Base-by-base conservation (phyloP, 495 filamentous ascomycete genomes). In the Hypoxylon fuscum region DNA sequence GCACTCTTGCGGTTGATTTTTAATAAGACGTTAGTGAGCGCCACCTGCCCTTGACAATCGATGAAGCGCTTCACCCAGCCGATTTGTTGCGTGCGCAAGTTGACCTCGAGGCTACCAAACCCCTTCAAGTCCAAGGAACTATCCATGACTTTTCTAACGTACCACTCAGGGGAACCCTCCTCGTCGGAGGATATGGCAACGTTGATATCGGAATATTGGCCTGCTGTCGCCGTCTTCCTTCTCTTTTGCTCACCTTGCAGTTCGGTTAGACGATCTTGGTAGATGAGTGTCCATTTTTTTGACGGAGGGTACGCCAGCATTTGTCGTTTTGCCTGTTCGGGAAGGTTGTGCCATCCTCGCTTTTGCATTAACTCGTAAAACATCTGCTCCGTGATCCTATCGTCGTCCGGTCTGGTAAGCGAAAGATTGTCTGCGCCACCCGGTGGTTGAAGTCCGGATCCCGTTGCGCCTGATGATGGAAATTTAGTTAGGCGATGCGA, bases 101-200 rank as follows among this genome's bases (percentile, higher is more conserved):
- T 96, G 74, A 98, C 96, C 72, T 92, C 92, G 66, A 98, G 77
- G 77, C 91, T 96, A 42, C 89, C 89, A 14, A 98, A 77, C 47
- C 96, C 90, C 77, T 98, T 97, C 50, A 89, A 84, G 38, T 92
- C 92, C 60, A 98, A 93, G 23, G 84, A 90, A 72, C 97, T 95
- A 62, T 96, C 93, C 92, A 98, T 91, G 31, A 98, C 91, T 75
- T 91, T 96, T 70, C 88, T 90, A 15, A 98, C 96, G 78, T 95
- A 98, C 94, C 94, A 98, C 77, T 98, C 96, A 2, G 95, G 95
- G 53, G 90, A 96, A 17, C 92, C 96, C 71, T 98, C 95, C 68
- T 97, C 94, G 68, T 96, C 92, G 4, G 91, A 91, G 50, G 87
- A 82, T 42, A 84, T 83, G 25, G 93, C 78, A 40, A 92, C 80